Conservation (phyloP, 495 filamentous ascomycete genomes). For the Glonium stellatum region DNA sequence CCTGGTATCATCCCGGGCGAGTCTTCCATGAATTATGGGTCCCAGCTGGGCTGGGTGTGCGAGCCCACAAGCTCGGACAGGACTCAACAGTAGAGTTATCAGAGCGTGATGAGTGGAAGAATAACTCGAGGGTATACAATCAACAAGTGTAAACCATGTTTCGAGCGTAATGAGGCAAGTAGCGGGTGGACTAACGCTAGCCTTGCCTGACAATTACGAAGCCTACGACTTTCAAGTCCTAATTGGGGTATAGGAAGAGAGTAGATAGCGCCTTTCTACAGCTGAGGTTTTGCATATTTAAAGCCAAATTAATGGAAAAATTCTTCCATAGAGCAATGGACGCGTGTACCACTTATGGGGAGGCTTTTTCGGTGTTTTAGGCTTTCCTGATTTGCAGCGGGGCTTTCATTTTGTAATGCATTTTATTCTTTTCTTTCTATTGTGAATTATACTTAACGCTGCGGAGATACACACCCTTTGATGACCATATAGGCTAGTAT, state of each 20-base stretch:
- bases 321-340: too few relatives aligned
- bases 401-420: too few relatives aligned
- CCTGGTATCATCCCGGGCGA: conserved; percentile 22
- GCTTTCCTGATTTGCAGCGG: too few relatives aligned
- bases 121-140: background rate
- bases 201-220: background rate
- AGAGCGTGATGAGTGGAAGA: background rate
- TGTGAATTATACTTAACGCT: too few relatives aligned
- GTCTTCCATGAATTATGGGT: conserved; percentile 23
- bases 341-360: too few relatives aligned
- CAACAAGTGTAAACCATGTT: background rate
- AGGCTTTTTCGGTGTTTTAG: too few relatives aligned
- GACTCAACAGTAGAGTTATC: background rate
- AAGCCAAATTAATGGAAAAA: background rate
- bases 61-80: background rate
- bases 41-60: conserved; percentile 16
- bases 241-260: background rate
- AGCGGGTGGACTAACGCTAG: too few relatives aligned
- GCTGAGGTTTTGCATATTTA: background rate
- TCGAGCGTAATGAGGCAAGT: background rate
- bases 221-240: background rate
- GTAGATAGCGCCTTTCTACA: too few relatives aligned
- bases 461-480: too few relatives aligned
- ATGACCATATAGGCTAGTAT: too few relatives aligned
- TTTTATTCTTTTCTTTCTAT: too few relatives aligned